Evolutionary conservation across 768 basidiomycete species (phyloP).

Genomic region (Pleurotus tuoliensis): DNA sequence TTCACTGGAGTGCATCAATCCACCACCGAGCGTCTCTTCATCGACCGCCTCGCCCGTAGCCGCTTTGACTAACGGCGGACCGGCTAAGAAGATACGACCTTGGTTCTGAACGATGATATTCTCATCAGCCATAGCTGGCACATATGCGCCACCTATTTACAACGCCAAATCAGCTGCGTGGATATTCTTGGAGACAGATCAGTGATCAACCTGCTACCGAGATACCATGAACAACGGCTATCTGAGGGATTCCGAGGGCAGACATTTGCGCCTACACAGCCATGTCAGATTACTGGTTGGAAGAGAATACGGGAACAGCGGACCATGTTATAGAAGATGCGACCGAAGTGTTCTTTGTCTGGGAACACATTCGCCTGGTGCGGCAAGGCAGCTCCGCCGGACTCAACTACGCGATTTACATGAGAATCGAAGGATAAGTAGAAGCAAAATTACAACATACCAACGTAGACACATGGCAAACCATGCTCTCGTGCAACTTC

Average conservation of each 20-base stretch:
- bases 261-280: constrained; percentile 80
- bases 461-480: constrained; percentile 88
- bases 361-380: constrained; percentile 91
- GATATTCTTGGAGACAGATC: constrained; percentile 1
- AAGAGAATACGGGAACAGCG: neutral
- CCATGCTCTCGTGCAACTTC: constrained; percentile 91
- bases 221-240: constrained; percentile 92
- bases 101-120: constrained; percentile 89
- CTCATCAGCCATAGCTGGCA: constrained; percentile 96
- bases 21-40: constrained; percentile 89
- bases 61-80: constrained; percentile 91
- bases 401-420: constrained; percentile 63
- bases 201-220: constrained; percentile 69
- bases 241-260: constrained; percentile 85
- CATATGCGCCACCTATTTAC: constrained; percentile 77
- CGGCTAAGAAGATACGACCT: constrained; percentile 91
- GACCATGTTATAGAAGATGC: constrained; percentile 98
- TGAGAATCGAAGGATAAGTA: neutral
- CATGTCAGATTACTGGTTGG: too few species aligned
- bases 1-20: constrained; percentile 86
- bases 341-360: constrained; percentile 92
- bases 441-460: constrained; percentile 38
- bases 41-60: constrained; percentile 93
- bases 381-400: constrained; percentile 89
- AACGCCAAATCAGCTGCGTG: neutral